Base-by-base conservation (phyloP, 805 yeast genomes). In the Monosporozyma aquatica region DNA sequence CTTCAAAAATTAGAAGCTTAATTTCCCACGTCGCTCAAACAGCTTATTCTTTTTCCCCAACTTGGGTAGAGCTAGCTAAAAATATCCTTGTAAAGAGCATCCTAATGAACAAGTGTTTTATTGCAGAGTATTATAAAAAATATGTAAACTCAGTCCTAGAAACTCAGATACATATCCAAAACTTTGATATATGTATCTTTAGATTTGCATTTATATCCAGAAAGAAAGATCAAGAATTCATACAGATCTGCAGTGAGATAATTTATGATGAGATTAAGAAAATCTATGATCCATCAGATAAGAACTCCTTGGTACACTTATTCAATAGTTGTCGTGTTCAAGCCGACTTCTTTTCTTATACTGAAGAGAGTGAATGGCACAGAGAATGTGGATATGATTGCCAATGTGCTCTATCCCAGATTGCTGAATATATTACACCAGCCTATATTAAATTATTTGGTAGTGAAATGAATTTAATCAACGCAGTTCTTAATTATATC, bases 361-460 rank as follows among this genome's bases (percentile, higher is more conserved):
- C 18, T 14, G 21, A 7, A n/a, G 9, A 5, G 5, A 8, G 20
- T 17, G 17, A 15, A 5, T 32, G 35, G 17, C n/a, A 11, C n/a
- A n/a, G n/a, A n/a, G n/a, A n/a, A 15, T 32, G 35, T 20, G 35
- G 18, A 3, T 32, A 32, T 32, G 22, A 17, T 3, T 32, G 35
- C n/a, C 14, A 32, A 17, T 32, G 35, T 18, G 17, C 5, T 18
- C 5, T 11, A 5, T 11, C 5, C 4, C 14, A 17, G n/a, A 13
- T 18, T 18, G 23, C 35, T 18, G 14, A 32, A 32, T 32, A 18
- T 20, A 11, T 32, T 9, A 8, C 17, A 7, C 18, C 23, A 8
- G 37, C 37, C 8, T 23, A 22, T n/a, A 14, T 21, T 22, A 34
- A 34, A 34, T n/a, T 34, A 3, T 22, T 34, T n/a, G 37, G 37